Evolutionary conservation across 192 early-diverging fungal species (phyloP).

Genomic region (Obelidium mucronatum): DNA sequence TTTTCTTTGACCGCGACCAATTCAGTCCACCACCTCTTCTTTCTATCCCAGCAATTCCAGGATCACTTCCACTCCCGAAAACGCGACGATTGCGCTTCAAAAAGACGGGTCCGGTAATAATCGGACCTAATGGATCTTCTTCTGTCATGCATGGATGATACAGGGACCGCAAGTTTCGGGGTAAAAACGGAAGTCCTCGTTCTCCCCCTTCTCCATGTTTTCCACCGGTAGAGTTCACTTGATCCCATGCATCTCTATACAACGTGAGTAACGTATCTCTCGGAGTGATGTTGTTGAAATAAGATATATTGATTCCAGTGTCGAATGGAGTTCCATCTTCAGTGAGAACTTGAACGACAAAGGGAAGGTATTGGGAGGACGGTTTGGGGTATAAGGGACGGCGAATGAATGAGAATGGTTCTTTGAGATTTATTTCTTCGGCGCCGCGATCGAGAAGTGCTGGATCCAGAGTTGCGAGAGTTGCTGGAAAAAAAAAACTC

Average conservation of each 20-base stretch:
- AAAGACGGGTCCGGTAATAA: not conserved
- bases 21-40: no score
- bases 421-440: not conserved
- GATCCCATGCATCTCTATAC: not conserved
- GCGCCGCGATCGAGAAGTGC: not conserved
- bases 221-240: not conserved
- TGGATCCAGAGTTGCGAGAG: conserved; percentile 1
- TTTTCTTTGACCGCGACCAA: no score
- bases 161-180: not conserved
- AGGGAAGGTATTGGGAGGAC: not conserved
- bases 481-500: not conserved
- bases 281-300: conserved; percentile 1
- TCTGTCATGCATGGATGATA: not conserved
- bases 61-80: no score
- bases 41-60: no score
- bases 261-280: conserved; percentile 11
- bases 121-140: not conserved
- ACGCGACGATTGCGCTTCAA: not conserved
- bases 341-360: conserved; percentile 5
- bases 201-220: not conserved
- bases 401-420: conserved; percentile 22
- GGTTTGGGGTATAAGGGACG: not conserved
- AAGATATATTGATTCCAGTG: conserved; percentile 23
- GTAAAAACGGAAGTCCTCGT: not conserved
- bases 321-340: conserved; percentile 20